Evolutionary conservation across 2,329 filamentous ascomycete genomes (phyloP), one percentile per base, ranked within the genome.

Genomic region (Sporothrix brasiliensis): DNA sequence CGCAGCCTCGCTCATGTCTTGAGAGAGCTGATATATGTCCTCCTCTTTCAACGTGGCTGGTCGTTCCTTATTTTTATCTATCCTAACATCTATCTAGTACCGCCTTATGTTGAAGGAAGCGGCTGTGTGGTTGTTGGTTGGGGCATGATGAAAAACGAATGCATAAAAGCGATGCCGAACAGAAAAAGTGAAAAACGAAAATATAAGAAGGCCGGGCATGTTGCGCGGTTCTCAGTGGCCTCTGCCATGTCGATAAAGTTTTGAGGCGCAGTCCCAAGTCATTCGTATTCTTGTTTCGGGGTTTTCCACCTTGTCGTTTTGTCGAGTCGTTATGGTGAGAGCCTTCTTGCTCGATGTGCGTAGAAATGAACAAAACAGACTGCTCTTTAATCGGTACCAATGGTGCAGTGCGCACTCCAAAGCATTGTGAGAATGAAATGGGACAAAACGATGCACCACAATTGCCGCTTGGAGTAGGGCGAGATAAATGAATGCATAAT

Each of bases 21-120:
- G 47, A 66, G 63, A 52, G 63, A 66, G 63, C 63, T 66, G 63
- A 66, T 39, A 24, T 52, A 52, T 21, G 34, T 66, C 63, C 63
- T 66, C 63, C 63, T 53, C 63, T 66, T 52, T 50, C 61, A 39
- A 52, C 47, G 63, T 53, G 47, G 63, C 27, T 52, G 27, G 44
- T 63, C 39, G 58, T 63, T 63, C 39, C 58, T 66, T 7, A 39
- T 39, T 52, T 66, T 66, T 66, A 52, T 66, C 63, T 66, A 66
- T 39, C 63, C 63, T 52, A 52, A 63, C 24, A 65, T 52, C 63
- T 52, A 52, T 66, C 63, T 52, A 66, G 13, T 52, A 47, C 63
- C 63, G 63, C 63, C 47, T 63, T 47, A 52, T 66, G 63, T 66
- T 66, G 63, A 66, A 66, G 44, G 47, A 66, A 52, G 63, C 27